Evolutionary conservation across 2,329 filamentous ascomycete species (phyloP), one percentile per base, ranked within the genome.

Genomic region (Fusarium agapanthi): DNA sequence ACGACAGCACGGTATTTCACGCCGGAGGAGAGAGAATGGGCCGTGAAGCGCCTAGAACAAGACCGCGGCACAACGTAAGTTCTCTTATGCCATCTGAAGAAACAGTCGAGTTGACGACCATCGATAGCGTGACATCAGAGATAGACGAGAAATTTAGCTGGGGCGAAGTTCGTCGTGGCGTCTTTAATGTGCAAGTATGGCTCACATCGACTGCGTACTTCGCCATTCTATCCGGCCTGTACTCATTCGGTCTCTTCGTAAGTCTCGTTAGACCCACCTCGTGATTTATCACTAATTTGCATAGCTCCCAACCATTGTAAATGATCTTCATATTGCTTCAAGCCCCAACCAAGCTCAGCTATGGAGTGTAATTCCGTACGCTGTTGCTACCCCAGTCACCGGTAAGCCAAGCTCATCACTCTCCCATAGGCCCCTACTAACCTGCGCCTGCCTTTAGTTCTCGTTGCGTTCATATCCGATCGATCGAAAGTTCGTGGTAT

Each of bases 131-230:
- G 13, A 4, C 18, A 9, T 45, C 38, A 26, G 54, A 57, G 8
- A 14, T 57, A 10, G 50, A 61, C 4, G 50, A 61, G 11, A 57
- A 35, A 3, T 61, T 61, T 3, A 61, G 22, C 40, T 61, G 59
- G 59, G 16, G 40, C 6, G 59, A 61, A 47, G 40, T 61, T 8
- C 38, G 51, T 6, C 59, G 59, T 3, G 59, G 59, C 18, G 24
- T 61, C 34, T 57, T 61, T 2, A 45, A 61, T 38, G 22, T 45
- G 7, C 59, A 61, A 45, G 50, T 61, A 6, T 61, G 59, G 59
- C 51, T 61, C n/a, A 57, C 59, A 7, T 57, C 59, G 20, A 61
- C 59, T 7, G 59, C 59, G 1, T 61, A 61, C 34, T 61, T 61
- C 26, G 32, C 59, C 7, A 61, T 61, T n/a, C n/a, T 61, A 4